Conservation (phyloP, 306 rosid species). For the Nissolia schottii region DNA sequence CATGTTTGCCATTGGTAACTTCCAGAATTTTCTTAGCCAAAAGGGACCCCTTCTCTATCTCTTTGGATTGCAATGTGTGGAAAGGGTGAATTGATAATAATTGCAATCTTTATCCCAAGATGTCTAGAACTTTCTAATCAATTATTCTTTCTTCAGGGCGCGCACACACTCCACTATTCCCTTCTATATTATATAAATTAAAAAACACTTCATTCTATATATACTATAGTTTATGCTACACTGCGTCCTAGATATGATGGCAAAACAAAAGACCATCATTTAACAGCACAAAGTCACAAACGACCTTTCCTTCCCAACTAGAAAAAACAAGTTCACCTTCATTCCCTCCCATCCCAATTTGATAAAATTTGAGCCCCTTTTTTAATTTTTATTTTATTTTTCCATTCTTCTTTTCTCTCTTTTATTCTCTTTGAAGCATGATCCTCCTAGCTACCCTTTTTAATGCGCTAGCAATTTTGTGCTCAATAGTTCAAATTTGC, state of each 20-base stretch:
- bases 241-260: not conserved
- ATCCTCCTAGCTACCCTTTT: not conserved
- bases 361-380: not conserved
- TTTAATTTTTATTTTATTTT: not conserved
- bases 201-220: not conserved
- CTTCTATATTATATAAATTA: constrained; percentile 19
- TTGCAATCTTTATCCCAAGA: not conserved
- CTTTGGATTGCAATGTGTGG: constrained; percentile 4
- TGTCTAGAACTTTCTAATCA: constrained; percentile 38
- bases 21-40: constrained; percentile 50
- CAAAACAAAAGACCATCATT: not conserved
- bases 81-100: not conserved
- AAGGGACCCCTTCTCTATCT: not conserved
- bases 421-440: not conserved
- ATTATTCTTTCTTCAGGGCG: not conserved
- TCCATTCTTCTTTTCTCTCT: not conserved
- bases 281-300: constrained; percentile 33
- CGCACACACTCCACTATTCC: not conserved
- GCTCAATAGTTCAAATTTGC: not conserved
- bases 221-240: not conserved
- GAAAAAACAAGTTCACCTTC: constrained; percentile 9
- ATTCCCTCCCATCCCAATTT: not conserved
- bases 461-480: not conserved
- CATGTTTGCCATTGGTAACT: constrained; percentile 12
- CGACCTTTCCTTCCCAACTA: constrained; percentile 34